Conservation (phyloP, 345 rosid genomes). For the Arabis hirsuta region DNA sequence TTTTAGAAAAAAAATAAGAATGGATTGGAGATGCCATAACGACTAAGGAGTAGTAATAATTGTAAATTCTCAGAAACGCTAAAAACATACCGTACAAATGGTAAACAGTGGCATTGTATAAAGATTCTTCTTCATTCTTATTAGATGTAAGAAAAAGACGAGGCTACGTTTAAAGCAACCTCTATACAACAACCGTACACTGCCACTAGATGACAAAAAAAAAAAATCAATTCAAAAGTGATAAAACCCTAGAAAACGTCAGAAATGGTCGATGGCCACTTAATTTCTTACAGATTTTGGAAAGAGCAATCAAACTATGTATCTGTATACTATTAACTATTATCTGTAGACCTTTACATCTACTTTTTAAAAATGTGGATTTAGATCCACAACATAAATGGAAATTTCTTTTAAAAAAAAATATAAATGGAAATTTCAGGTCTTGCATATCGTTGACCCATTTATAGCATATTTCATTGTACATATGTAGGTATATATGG, state of each 20-base stretch:
- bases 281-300: slow-evolving; percentile 17
- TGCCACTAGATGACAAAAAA: slow-evolving; percentile 39
- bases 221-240: slow-evolving; percentile 31
- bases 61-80: not conserved
- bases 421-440: slow-evolving; percentile 32
- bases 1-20: too few relatives aligned
- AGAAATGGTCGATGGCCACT: slow-evolving; percentile 21
- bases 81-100: slow-evolving; percentile 29
- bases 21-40: not conserved
- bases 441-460: slow-evolving; percentile 24
- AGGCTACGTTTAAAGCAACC: slow-evolving; percentile 43
- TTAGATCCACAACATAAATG: slow-evolving; percentile 33
- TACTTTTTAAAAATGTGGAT: slow-evolving; percentile 20
- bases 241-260: slow-evolving; percentile 45
- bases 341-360: slow-evolving; percentile 23
- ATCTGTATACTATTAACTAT: slow-evolving; percentile 1
- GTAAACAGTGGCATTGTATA: slow-evolving; percentile 24
- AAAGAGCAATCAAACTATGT: slow-evolving; percentile 14
- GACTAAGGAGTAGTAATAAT: not conserved
- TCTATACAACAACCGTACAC: slow-evolving; percentile 39
- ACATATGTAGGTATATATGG: not conserved
- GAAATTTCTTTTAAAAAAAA: slow-evolving; percentile 10
- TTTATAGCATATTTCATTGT: slow-evolving; percentile 29
- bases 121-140: slow-evolving; percentile 12
- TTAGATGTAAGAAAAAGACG: slow-evolving; percentile 41